These are phyloP conservation scores for Rubia tinctorum DNA, from an alignment of 305 asterid species.

Conservation along the genomic window DNA sequence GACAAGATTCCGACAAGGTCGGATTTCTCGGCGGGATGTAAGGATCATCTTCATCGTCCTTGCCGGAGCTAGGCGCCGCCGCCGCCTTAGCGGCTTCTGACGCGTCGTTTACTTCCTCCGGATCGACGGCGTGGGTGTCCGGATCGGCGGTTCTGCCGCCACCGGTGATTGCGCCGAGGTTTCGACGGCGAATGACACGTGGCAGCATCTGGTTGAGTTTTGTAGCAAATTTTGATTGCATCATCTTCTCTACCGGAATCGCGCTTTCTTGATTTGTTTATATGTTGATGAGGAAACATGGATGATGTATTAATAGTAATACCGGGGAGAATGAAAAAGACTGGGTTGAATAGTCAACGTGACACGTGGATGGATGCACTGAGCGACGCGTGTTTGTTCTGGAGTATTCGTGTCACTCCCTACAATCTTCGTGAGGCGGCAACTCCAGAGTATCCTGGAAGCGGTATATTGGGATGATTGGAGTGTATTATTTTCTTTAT, in stretches of 20 bases:
- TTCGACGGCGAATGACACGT: constrained; percentile 22
- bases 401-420: constrained; percentile 30
- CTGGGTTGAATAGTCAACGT: not conserved
- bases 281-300: not conserved
- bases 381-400: constrained; percentile 23
- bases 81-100: constrained; percentile 32
- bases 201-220: constrained; percentile 10
- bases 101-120: constrained; percentile 38
- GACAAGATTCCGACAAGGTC: constrained; percentile 18
- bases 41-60: constrained; percentile 25
- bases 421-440: not conserved
- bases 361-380: constrained; percentile 24
- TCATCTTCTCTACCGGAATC: constrained; percentile 7
- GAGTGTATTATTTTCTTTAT: no score
- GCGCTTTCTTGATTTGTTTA: not conserved
- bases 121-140: constrained; percentile 54
- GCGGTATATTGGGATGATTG: not conserved
- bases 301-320: not conserved
- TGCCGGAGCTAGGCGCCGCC: not conserved
- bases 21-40: constrained; percentile 41
- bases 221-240: constrained; percentile 47
- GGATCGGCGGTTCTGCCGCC: constrained; percentile 63
- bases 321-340: not conserved
- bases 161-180: constrained; percentile 13
- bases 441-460: constrained; percentile 29